Evolutionary conservation across 2,329 filamentous ascomycete genomes (phyloP), one percentile per base, ranked within the genome.

Genomic region (Epichloe gansuensis): DNA sequence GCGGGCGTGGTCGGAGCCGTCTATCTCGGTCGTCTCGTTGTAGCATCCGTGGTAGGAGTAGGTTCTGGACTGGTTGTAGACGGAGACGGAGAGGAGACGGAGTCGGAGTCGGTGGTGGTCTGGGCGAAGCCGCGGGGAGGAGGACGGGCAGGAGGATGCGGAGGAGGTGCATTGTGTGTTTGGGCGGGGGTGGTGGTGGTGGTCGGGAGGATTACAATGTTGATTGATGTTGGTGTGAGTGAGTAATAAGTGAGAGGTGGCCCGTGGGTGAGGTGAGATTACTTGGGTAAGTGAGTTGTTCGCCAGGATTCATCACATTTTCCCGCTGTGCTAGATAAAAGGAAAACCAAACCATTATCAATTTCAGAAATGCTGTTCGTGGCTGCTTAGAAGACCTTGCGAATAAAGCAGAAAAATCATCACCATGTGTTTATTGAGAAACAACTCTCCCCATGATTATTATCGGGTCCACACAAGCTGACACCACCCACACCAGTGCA

Each of bases 41-140:
- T 67, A 81, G 67, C 80, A 83, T 52, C 79, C 79, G n/a, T 65
- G 61, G 64, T 81, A 81, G 15, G 52, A 56, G 65, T 79, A 81
- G 45, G 59, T 62, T 34, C 59, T 56, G 5, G 66, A 65, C 41
- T 59, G 60, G 48, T 62, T 62, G 62, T 69, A 74, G 58, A 72
- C 63, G 4, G 55, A 60, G 34, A 63, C 58, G 3, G 43, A 74
- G 58, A 72, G 3, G 43, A 74, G 58, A 72, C 63, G 4, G 55
- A 60, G 34, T 63, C 58, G 3, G 43, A 9, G 28, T 31, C 8
- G 28, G 8, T 31, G 28, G 8, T 49, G 25, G 53, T 53, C 21
- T 45, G 46, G 17, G 57, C 57, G n/a, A 61, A 50, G 8, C 53
- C 34, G 34, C 52, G 48, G 4, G 15, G 4, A 39, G 17, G 28